Conservation (phyloP, 495 filamentous ascomycete genomes). For the Aspergillus carlsbadensis region DNA sequence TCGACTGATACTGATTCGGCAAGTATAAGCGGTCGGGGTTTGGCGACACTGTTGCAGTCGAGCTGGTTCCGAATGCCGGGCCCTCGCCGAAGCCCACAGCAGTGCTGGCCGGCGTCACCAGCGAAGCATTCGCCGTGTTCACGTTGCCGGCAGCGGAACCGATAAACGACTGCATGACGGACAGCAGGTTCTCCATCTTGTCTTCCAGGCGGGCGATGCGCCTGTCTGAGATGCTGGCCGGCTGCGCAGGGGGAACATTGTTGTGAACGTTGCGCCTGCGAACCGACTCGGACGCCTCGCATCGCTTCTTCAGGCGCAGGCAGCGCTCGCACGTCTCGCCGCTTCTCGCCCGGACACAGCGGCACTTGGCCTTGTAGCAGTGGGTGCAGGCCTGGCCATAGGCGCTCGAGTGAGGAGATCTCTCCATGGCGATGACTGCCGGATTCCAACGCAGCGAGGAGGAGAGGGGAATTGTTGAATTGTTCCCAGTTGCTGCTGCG, state of each 20-base stretch:
- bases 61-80: background rate
- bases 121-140: background rate
- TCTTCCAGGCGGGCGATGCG: conserved; percentile 48
- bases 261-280: conserved; percentile 27
- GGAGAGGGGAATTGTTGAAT: too few relatives aligned
- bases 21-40: background rate
- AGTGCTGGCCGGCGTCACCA: background rate
- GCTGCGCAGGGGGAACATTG: conserved; percentile 1
- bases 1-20: background rate
- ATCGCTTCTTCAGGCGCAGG: conserved; percentile 39
- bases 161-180: conserved; percentile 22
- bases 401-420: conserved; percentile 13
- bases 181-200: conserved; percentile 29
- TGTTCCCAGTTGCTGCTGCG: too few relatives aligned
- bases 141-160: conserved; percentile 7
- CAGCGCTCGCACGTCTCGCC: conserved; percentile 39
- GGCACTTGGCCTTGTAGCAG: conserved; percentile 33
- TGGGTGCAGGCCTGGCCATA: conserved; percentile 31
- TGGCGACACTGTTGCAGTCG: conserved; percentile 4
- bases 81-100: background rate
- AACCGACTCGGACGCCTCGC: conserved; percentile 32
- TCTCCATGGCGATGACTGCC: background rate
- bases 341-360: conserved; percentile 23
- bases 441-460: too few relatives aligned
- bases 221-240: conserved; percentile 36